phyloP scores from a whole-genome alignment of 495 filamentous ascomycete species.

The Beverwykella pulmonaria region DNA sequence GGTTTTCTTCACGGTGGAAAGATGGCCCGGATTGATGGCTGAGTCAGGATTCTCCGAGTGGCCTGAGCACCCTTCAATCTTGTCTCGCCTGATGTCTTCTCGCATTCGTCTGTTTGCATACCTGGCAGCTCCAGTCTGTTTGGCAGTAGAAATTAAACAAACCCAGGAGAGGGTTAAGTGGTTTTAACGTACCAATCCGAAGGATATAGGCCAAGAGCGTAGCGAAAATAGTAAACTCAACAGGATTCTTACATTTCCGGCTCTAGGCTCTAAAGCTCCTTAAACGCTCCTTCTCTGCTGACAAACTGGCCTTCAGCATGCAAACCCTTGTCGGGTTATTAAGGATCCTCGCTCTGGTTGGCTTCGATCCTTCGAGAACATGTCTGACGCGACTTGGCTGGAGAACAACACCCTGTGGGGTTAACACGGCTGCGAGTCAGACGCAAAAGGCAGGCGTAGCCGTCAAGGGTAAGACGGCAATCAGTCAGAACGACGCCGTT shows the following conservation, averaged over 20 bases:
- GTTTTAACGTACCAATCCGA: no score
- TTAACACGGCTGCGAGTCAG: not conserved
- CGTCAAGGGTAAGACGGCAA: not conserved
- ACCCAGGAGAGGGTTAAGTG: no score
- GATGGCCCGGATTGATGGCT: no score
- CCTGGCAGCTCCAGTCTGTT: no score
- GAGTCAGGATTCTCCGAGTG: no score
- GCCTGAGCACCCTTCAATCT: no score
- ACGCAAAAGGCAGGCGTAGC: not conserved
- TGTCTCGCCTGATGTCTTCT: no score
- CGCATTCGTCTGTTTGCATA: no score
- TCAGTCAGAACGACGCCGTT: not conserved
- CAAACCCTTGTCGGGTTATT: not conserved
- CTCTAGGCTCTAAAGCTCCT: not conserved
- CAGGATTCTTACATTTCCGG: not conserved
- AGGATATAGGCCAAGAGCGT: no score
- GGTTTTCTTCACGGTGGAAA: no score
- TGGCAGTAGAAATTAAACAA: no score
- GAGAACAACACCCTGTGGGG: not conserved
- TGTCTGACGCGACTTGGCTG: not conserved
- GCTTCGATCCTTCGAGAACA: not conserved
- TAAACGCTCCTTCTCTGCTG: not conserved
- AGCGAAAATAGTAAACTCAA: no score
- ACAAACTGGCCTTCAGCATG: not conserved
- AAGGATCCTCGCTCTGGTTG: not conserved